Base-by-base conservation (phyloP, 176 grass and related monocot species). In the Rhynchospora breviuscula region DNA sequence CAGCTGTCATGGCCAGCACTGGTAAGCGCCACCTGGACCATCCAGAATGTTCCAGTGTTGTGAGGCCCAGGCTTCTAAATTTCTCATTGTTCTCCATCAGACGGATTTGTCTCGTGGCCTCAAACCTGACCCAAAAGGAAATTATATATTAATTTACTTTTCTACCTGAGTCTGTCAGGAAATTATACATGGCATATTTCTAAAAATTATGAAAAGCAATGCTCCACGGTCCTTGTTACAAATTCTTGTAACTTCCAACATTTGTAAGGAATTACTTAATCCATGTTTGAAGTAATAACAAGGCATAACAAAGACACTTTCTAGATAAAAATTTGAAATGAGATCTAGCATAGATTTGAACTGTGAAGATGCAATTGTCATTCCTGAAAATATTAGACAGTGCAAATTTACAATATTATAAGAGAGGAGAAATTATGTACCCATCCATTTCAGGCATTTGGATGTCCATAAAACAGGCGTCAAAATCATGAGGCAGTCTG, bases 391-490 rank as follows among this genome's bases (percentile, higher is more conserved):
- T 21, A 6, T 5, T 35, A 21, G 3, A 11, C 59, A 3, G 11
- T 70, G 75, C 8, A 26, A 84, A 82, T 52, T 86, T 17, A 12
- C 3, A 79, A 74, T 33, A 47, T 2, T 57, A 82, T 61, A 62
- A 69, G 61, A 45, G 10, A 72, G 31, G 35, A 51, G 81, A 65
- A 63, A 61, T 67, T 93, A 44, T 85, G 47, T 99, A 99, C 96
- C 96, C 96, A 78, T 98, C 96, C 93, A 98, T 98, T 88, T 98
- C 96, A 19, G 93, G 96, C 96, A 98, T 98, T 82, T 98, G 96
- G 82, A 95, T 89, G 87, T 98, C 96, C 93, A 98, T 98, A 83
- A 98, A 98, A 71, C 96, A 98, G 17, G 93, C 93, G 23, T 95
- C 85, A 18, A 98, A 95, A 76, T 86, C 85, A 68, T 98, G 96